These are phyloP conservation scores for Polychaeton citri DNA, from an alignment of 2,329 filamentous ascomycete species.

Conservation along the genomic window DNA sequence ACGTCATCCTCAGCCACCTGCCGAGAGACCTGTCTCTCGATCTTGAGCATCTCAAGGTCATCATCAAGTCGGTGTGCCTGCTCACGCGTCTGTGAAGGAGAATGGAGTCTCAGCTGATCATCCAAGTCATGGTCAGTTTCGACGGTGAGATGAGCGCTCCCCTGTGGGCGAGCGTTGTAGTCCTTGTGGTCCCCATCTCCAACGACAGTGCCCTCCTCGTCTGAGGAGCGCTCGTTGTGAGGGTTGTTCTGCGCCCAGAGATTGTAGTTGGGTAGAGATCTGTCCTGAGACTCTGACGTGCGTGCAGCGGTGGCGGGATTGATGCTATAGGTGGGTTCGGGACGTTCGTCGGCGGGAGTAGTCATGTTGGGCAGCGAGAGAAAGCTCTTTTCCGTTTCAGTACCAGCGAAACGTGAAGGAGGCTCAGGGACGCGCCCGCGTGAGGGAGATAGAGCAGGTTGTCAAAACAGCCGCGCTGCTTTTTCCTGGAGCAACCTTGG, in stretches of 20 bases:
- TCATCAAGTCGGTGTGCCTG: constrained; percentile 50
- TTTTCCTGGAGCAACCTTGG: background rate
- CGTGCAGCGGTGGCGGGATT: constrained; percentile 1
- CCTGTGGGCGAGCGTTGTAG: constrained; percentile 8
- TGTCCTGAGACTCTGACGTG: constrained; percentile 2
- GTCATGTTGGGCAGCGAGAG: constrained; percentile 12
- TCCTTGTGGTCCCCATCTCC: constrained; percentile 14
- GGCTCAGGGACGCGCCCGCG: background rate
- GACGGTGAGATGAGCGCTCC: constrained; percentile 33
- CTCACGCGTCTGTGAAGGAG: constrained; percentile 45
- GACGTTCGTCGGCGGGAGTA: constrained; percentile 21
- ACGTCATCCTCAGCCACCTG: constrained; percentile 22
- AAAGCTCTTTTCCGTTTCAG: too few species aligned
- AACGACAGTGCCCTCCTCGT: constrained; percentile 23
- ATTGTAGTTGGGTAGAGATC: constrained; percentile 18
- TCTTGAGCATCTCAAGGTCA: constrained; percentile 51
- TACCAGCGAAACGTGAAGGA: too few species aligned
- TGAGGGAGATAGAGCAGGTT: background rate
- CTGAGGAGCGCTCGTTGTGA: constrained; percentile 16
- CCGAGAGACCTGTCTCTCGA: constrained; percentile 46
- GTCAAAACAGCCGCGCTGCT: background rate
- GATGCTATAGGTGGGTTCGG: constrained; percentile 19
- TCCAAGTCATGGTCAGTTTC: constrained; percentile 24
- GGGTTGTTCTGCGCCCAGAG: constrained; percentile 13
- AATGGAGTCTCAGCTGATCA: constrained; percentile 13